Base-by-base conservation (phyloP, 2,329 filamentous ascomycete genomes). In the Pseudocercospora cruenta region DNA sequence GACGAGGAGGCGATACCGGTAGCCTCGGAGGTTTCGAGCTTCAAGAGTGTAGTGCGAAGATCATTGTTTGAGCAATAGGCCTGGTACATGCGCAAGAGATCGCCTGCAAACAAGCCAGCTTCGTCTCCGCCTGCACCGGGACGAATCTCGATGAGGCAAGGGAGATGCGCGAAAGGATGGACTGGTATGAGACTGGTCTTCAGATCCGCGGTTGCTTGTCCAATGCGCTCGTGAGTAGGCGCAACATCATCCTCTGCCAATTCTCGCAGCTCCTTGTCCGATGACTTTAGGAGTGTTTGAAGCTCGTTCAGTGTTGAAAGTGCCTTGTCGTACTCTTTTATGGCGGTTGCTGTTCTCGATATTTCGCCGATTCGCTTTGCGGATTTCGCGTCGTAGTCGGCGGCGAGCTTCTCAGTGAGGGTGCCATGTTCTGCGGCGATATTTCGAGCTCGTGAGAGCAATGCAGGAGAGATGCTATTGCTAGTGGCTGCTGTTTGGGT, bases 91-190 rank as follows among this genome's bases (percentile, higher is more conserved):
- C 90, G 88, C 72, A 97, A 87, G 6, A 99, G 80, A 60, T 95
- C 89, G 62, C 91, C 91, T 12, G 94, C 93, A 73, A 99, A 99
- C 68, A 97, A 88, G 0, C 92, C 89, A 2, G 94, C 94, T 80
- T 99, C 95, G 64, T 93, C 89, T 1, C 95, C 95, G 43, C 95
- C 95, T 0, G 93, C 94, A 0, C 95, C 95, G 0, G 95, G 95
- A 0, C 94, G 88, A 66, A 99, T 91, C 80, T 99, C 95, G 49
- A 99, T 81, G 69, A 99, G 85, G 78, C 94, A 98, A 61, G 94
- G 93, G 72, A 98, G 86, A 68, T 93, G 87, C 33, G 92, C 92
- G 77, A 97, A 99, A 2, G 94, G 92, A 77, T 99, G 94, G 47
- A 88, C 87, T 0, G 95, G 95, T 16, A 96, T 91, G 61, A 99